phyloP scores from a whole-genome alignment of 2,329 filamentous ascomycete genomes.

The Neonectria neomacrospora region DNA sequence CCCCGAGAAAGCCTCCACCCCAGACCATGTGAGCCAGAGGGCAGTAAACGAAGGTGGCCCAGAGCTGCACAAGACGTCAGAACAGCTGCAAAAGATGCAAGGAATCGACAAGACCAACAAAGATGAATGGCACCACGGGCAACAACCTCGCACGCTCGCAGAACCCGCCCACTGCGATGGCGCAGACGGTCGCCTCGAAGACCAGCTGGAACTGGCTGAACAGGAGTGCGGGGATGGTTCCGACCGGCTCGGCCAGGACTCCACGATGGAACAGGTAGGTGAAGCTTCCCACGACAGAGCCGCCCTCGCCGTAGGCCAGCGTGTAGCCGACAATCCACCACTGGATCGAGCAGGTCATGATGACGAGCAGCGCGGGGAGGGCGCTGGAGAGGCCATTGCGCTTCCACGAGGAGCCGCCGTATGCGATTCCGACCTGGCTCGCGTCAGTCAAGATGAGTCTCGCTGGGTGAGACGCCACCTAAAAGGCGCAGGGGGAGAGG shows the following conservation, averaged over 20 bases:
- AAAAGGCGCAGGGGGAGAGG: neutral
- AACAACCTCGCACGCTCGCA: conserved; percentile 30
- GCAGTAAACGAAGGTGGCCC: conserved; percentile 34
- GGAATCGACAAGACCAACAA: conserved; percentile 5
- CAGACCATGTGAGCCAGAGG: conserved; percentile 36
- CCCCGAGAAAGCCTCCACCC: conserved; percentile 32
- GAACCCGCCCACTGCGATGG: conserved; percentile 31
- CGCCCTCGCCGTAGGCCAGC: conserved; percentile 33
- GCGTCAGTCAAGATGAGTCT: conserved; percentile 10
- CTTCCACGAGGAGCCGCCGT: conserved; percentile 32
- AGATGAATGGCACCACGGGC: conserved; percentile 31
- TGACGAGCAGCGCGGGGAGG: conserved; percentile 30
- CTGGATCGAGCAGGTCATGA: conserved; percentile 32
- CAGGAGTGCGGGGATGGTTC: conserved; percentile 30
- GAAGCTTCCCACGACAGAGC: conserved; percentile 22
- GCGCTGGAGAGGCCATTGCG: conserved; percentile 30
- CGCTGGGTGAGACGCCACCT: neutral
- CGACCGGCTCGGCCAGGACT: conserved; percentile 29
- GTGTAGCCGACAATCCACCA: conserved; percentile 35
- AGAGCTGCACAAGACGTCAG: neutral
- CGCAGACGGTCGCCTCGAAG: conserved; percentile 34
- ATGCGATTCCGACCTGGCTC: conserved; percentile 29
- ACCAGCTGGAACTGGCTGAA: conserved; percentile 36
- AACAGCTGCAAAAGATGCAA: neutral
- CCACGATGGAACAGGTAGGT: conserved; percentile 29